Base-by-base conservation (phyloP, 148 eudicot genomes). In the Arbutus unedo region DNA sequence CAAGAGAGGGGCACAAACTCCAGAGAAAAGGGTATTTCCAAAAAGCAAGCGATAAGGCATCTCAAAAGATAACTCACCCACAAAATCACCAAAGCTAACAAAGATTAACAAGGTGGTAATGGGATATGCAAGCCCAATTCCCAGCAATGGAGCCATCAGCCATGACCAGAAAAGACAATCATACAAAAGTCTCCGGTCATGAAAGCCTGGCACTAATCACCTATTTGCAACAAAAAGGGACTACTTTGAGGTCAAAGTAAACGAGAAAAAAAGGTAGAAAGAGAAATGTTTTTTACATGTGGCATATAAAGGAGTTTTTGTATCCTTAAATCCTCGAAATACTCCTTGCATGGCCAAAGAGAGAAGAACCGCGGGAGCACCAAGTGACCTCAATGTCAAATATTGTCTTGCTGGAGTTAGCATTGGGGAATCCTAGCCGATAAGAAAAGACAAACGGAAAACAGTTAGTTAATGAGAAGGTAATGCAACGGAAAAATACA, bases 291-390 rank as follows among this genome's bases (percentile, higher is more conserved):
- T 78, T 31, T 82, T 48, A 92, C 98, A 84, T 8, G 94, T 91
- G 83, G 98, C 98, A 87, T 88, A 92, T 5, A 94, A 82, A 78
- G 95, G 98, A 79, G 95, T 92, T 81, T 78, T 92, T 38, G 98
- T 94, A 73, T 94, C 98, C 86, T 92, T 94, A 41, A 92, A 89
- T 16, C 95, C 98, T 16, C 97, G 94, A 72, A 92, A 94, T 51
- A 92, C 90, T 9, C 98, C 98, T 87, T 92, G 98, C 98, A 94
- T 92, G 25, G 98, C 94, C 83, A 94, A 85, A 76, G 98, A 94
- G 74, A 94, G 93, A 82, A 94, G 98, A 84, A 92, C 92, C 38
- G 98, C 98, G 72, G 95, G 98, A 64, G 98, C 92, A 62, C 95
- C 98, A 21, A 94, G 88, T 49, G 97, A 91, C 78, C 97, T 89